These are phyloP conservation scores for Crithidia mellificae DNA, from an alignment of 208 protist species.

Conservation along the genomic window DNA sequence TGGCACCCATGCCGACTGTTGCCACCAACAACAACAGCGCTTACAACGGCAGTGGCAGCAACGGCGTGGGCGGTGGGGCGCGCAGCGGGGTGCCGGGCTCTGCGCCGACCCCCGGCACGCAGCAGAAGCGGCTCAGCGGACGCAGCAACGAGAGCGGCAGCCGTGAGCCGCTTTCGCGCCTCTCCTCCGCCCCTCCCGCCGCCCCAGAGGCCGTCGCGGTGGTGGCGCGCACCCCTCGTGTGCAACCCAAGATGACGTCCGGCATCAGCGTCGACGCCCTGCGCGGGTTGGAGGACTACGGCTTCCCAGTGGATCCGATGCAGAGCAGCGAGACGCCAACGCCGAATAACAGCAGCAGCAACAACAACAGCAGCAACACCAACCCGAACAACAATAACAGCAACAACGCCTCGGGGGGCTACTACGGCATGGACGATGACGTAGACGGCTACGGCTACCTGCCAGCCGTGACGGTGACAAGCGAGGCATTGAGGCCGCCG, in stretches of 20 bases:
- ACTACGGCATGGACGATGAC: slow-evolving; percentile 15
- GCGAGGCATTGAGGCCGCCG: neutral
- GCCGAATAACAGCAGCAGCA: neutral
- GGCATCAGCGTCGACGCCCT: slow-evolving; percentile 3
- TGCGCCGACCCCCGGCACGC: neutral
- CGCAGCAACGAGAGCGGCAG: neutral
- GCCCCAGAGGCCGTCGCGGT: neutral
- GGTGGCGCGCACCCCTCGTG: neutral
- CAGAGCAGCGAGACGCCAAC: too few relatives aligned
- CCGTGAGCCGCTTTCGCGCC: neutral
- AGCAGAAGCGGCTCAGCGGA: slow-evolving; percentile 10
- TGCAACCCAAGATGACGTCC: slow-evolving; percentile 1
- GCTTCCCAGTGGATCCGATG: neutral
- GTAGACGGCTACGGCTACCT: slow-evolving; percentile 2
- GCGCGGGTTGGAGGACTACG: slow-evolving; percentile 13
- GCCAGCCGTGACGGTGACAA: neutral
- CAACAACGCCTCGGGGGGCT: neutral
- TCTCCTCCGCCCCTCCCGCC: neutral
- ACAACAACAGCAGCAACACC: neutral
- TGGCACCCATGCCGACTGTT: neutral
- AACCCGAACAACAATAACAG: neutral
- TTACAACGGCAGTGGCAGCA: slow-evolving; percentile 11
- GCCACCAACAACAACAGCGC: too few relatives aligned
- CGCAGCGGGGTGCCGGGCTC: neutral
- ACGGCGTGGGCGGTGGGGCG: neutral